These are phyloP conservation scores for Brassica rapa DNA, from an alignment of 345 rosid genomes.

Conservation along the genomic window DNA sequence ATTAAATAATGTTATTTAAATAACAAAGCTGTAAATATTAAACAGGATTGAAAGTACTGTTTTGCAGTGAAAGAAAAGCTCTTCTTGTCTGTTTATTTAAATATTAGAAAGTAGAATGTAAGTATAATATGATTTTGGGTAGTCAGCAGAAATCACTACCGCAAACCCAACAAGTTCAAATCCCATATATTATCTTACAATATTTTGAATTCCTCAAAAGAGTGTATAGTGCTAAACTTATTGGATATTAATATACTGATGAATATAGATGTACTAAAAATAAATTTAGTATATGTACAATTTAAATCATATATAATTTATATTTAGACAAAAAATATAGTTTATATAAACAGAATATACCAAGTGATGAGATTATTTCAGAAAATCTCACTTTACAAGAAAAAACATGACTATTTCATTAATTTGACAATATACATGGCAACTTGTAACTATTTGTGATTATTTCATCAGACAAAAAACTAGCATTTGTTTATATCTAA, in stretches of 20 bases:
- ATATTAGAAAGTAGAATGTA: constrained; percentile 17
- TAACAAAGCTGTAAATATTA: not conserved
- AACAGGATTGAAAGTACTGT: constrained; percentile 25
- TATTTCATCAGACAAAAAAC: not conserved
- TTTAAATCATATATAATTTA: not conserved
- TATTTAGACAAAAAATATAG: not conserved
- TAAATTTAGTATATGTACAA: not conserved
- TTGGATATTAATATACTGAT: not conserved
- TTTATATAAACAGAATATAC: not conserved
- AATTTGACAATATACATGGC: not conserved
- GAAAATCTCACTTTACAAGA: not conserved
- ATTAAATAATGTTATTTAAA: not conserved
- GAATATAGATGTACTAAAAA: not conserved
- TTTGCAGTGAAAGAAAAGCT: constrained; percentile 28
- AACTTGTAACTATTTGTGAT: not conserved
- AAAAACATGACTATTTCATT: not conserved
- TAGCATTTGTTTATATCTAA: not conserved
- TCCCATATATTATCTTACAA: not conserved
- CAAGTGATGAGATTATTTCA: not conserved
- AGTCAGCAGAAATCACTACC: constrained; percentile 8
- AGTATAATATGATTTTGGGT: constrained; percentile 12
- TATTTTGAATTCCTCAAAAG: not conserved
- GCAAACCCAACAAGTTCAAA: constrained; percentile 2
- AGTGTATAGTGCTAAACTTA: not conserved
- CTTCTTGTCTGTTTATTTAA: constrained; percentile 32